Evolutionary conservation across 2,329 filamentous ascomycete species (phyloP), one percentile per base, ranked within the genome.

Genomic region (Penicillium sp.): DNA sequence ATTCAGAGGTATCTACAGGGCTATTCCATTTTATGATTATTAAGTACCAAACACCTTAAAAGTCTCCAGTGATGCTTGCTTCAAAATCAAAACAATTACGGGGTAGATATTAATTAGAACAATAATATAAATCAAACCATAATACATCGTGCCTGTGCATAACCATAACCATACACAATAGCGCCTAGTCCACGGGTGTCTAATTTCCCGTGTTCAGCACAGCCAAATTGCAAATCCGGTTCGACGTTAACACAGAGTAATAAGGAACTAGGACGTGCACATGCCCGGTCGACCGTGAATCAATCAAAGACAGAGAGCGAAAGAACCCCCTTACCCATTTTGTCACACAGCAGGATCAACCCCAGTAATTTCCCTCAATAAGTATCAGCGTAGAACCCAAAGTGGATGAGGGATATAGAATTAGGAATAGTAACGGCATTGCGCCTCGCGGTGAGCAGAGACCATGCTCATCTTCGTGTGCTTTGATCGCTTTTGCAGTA

Each of bases 221-320:
- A 48, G 59, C n/a, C 44, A 24, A 24, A 45, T 59, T 57, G 38
- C 2, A 45, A 64, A 61, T 47, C 45, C n/a, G 44, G 8, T 57
- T 57, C 50, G 31, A 65, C 52, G 57, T 61, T 55, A 59, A 59
- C 34, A 64, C 59, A 65, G 55, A 63, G 57, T 62, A 56, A 50
- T 53, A 60, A 62, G 49, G 57, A 18, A 44, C 50, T 20, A 58
- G 26, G 35, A 46, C 43, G 42, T 60, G 44, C 58, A 58, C 55
- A 26, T 20, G 31, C 54, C 48, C 49, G 49, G 47, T 32, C 35
- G 16, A 43, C 47, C 24, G 50, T 43, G 22, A 46, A 42, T 44
- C 50, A 53, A 56, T 49, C 46, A 51, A 35, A 37, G 39, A 18
- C 32, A 39, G 55, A 48, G 43, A 51, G 40, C 14, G 2, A 26